Percentiles rank a stretch among this genome's conserved stretches.
phyloP scores from a whole-genome alignment of 805 yeast species.

The Saccharomycopsis synnaedendra region DNA sequence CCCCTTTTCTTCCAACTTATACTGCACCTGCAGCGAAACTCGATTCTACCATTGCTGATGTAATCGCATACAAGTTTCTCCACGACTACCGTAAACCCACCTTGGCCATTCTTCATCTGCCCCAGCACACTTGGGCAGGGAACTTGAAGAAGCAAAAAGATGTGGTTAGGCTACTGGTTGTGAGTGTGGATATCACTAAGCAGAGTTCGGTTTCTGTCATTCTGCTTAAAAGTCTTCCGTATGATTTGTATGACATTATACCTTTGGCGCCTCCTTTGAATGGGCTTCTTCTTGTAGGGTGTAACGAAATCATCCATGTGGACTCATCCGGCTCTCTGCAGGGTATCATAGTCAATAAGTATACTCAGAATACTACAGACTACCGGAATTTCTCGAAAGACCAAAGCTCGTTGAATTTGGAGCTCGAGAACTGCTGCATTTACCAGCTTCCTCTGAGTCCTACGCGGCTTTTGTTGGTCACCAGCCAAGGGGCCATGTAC shows the following conservation, averaged over 20 bases:
- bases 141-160: slow-evolving; percentile 50
- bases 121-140: slow-evolving; percentile 70
- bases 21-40: slow-evolving; percentile 23
- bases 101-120: slow-evolving; percentile 50
- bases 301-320: slow-evolving; percentile 66
- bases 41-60: slow-evolving; percentile 43
- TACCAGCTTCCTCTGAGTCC: slow-evolving; percentile 1
- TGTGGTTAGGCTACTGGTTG: slow-evolving; percentile 45
- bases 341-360: slow-evolving; percentile 12
- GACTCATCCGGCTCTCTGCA: slow-evolving; percentile 53
- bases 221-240: slow-evolving; percentile 56
- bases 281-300: slow-evolving; percentile 53
- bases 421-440: slow-evolving; percentile 12
- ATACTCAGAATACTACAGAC: slow-evolving; percentile 5
- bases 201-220: slow-evolving; percentile 52
- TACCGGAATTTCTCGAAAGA: slow-evolving; percentile 13
- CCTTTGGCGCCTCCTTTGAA: slow-evolving; percentile 47
- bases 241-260: slow-evolving; percentile 53
- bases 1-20: slow-evolving; percentile 10
- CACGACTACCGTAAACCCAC: slow-evolving; percentile 77
- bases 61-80: slow-evolving; percentile 63
- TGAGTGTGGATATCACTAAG: slow-evolving; percentile 54
- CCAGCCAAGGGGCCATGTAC: slow-evolving; percentile 8
- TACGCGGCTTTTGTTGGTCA: slow-evolving; percentile 9
- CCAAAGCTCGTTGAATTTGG: slow-evolving; percentile 10